Evolutionary conservation across 2,329 filamentous ascomycete species (phyloP), one percentile per base, ranked within the genome.

Genomic region (Waltergamsia citrina): DNA sequence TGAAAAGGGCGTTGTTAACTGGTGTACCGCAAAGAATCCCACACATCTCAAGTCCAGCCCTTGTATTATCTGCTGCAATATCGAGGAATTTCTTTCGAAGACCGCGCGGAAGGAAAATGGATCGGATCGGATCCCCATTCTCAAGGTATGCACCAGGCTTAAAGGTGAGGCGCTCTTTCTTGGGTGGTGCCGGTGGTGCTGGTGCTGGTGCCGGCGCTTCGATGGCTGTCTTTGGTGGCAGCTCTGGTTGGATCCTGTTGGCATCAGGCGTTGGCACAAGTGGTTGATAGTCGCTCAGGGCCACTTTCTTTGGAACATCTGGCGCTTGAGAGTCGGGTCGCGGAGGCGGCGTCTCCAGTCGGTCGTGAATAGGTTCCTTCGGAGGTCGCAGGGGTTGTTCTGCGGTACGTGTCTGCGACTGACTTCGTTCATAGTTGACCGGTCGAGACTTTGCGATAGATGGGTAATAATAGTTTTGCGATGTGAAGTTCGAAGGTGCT

Each of bases 1-100:
- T 79, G 60, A 96, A 96, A 4, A 98, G 68, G 1, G 92, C 92
- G 52, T 95, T 95, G 45, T 88, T 90, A 49, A 94, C 83, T 2
- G 88, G 68, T 1, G 85, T 90, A 7, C 90, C 92, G 50, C 87
- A 94, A 9, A 98, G 71, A 43, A 98, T 90, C 23, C 90, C 92
- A 52, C 92, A 96, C 45, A 92, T 96, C 60, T 98, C 92, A 14
- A 96, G 70, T 23, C 93, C 93, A 4, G 69, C 68, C 20, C 63
- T 63, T 0, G 92, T 98, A 53, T 98, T 96, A 14, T 73, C 59
- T 0, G 72, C 60, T 0, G 88, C 90, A 20, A 87, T 63, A 4
- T 72, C 60, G 14, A 96, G 68, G 53, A 98, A 98, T 6, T 70
- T 65, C 3, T 68, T 59, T 19, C 87, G 84, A 2, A 98, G 70